These are phyloP conservation scores for Torulaspora delbrueckii DNA, from an alignment of 805 yeast species.

Conservation along the genomic window DNA sequence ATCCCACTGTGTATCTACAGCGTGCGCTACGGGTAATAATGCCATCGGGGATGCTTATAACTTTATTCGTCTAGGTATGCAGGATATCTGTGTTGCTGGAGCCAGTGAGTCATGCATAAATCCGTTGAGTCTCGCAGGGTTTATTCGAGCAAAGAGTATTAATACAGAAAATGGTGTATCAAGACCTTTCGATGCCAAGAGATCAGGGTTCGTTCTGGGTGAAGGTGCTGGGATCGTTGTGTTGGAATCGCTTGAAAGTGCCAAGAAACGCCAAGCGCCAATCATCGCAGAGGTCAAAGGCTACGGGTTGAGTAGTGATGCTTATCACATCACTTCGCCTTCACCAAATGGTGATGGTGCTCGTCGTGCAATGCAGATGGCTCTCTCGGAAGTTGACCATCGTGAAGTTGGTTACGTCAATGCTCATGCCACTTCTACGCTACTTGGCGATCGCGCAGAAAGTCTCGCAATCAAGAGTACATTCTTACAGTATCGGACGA, in stretches of 20 bases:
- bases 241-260: conserved; percentile 75
- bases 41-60: conserved; percentile 89
- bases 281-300: conserved; percentile 82
- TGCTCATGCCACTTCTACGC: conserved; percentile 96
- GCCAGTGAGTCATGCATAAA: conserved; percentile 85
- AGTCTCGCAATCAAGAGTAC: conserved; percentile 56
- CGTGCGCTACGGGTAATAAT: conserved; percentile 95
- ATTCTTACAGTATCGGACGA: conserved; percentile 18
- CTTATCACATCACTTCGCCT: conserved; percentile 91
- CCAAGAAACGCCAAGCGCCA: conserved; percentile 53
- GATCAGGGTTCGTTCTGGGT: conserved; percentile 87
- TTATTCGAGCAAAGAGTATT: conserved; percentile 82
- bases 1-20: conserved; percentile 82
- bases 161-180: conserved; percentile 62
- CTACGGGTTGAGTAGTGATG: conserved; percentile 90
- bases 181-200: conserved; percentile 74
- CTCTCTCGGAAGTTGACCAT: conserved; percentile 52
- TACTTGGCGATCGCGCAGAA: conserved; percentile 86
- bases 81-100: conserved; percentile 89
- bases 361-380: conserved; percentile 70
- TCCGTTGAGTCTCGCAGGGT: conserved; percentile 84
- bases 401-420: conserved; percentile 68
- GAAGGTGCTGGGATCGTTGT: conserved; percentile 88
- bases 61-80: conserved; percentile 72
- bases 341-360: conserved; percentile 81